phyloP scores from a whole-genome alignment of 164 flowering plant species.

The Santalum album region DNA sequence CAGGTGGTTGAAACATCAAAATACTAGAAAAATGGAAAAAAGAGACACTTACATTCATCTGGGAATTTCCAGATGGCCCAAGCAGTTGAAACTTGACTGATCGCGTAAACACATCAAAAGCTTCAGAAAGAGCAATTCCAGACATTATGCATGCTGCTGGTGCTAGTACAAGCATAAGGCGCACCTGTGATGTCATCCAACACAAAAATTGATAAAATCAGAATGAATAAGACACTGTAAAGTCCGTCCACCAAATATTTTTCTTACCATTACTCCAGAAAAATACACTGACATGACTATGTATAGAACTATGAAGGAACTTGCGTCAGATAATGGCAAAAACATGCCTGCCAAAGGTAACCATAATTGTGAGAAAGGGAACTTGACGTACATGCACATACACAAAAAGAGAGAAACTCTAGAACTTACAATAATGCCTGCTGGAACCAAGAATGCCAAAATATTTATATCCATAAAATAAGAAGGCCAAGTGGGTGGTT shows the following conservation, averaged over 20 bases:
- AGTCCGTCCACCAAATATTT: slow-evolving; percentile 1
- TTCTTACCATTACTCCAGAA: slow-evolving; percentile 94
- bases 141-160: slow-evolving; percentile 99
- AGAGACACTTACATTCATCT: slow-evolving; percentile 40
- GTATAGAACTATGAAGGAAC: slow-evolving; percentile 91
- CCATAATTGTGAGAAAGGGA: slow-evolving; percentile 1
- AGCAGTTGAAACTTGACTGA: slow-evolving; percentile 76
- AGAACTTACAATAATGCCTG: slow-evolving; percentile 88
- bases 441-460: slow-evolving; percentile 97
- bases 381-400: not conserved
- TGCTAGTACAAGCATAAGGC: slow-evolving; percentile 97
- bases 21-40: slow-evolving; percentile 4
- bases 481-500: slow-evolving; percentile 99
- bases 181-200: slow-evolving; percentile 49
- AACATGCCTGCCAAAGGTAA: slow-evolving; percentile 67
- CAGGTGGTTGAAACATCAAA: not conserved
- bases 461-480: slow-evolving; percentile 99
- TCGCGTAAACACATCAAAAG: slow-evolving; percentile 81
- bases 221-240: not conserved
- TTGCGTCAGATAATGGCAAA: slow-evolving; percentile 92
- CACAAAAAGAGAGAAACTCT: not conserved
- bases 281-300: slow-evolving; percentile 93
- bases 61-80: slow-evolving; percentile 19
- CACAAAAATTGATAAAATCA: not conserved
- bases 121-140: slow-evolving; percentile 96